Base-by-base conservation (phyloP, 1,284 basidiomycete species). In the Takashimella tepidaria region DNA sequence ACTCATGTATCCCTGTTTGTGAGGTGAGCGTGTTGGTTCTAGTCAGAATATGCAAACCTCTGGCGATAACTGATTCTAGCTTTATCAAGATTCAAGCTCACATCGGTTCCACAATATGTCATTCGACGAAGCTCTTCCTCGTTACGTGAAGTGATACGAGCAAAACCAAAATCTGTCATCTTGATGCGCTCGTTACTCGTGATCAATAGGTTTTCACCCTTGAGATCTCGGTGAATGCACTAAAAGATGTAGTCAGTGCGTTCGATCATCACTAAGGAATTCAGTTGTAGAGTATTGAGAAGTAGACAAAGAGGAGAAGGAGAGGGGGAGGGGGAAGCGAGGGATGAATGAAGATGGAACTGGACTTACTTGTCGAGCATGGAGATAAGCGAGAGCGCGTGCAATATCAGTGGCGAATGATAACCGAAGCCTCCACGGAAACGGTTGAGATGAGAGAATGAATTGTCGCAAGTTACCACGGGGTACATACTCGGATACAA, bases 61-160 rank as follows among this genome's bases (percentile, higher is more conserved):
- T 31, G 22, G 11, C 41, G n/a, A n/a, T n/a, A n/a, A n/a, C n/a
- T n/a, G n/a, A n/a, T n/a, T n/a, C n/a, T 21, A 44, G 27, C n/a
- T 24, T 44, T 16, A 16, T 16, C 6, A 16, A 22, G 4, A 3
- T 1, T n/a, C 41, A 31, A 22, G 54, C 70, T 67, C 85, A 90
- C 89, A 88, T 97, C 93, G 0, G 93, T 98, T 16, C 93, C 93
- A 65, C 95, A 98, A 77, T 95, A 97, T 0, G 90, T 96, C 64
- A 98, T 84, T 20, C 92, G 82, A 66, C 87, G 87, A 72, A 84
- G 85, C 73, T 98, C 93, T 56, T 93, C 91, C 51, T 85, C 88
- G 66, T 89, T 93, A 26, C 90, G 82, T 0, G 90, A 90, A 0
- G 91, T 91, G 64, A 98, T 96, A 41, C 74, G 56, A 4, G 73